A percentile compares a stretch with the other conserved stretches of the same genome.
phyloP scores from a whole-genome alignment of 169 alveolate species.

The Eimeria praecox region DNA sequence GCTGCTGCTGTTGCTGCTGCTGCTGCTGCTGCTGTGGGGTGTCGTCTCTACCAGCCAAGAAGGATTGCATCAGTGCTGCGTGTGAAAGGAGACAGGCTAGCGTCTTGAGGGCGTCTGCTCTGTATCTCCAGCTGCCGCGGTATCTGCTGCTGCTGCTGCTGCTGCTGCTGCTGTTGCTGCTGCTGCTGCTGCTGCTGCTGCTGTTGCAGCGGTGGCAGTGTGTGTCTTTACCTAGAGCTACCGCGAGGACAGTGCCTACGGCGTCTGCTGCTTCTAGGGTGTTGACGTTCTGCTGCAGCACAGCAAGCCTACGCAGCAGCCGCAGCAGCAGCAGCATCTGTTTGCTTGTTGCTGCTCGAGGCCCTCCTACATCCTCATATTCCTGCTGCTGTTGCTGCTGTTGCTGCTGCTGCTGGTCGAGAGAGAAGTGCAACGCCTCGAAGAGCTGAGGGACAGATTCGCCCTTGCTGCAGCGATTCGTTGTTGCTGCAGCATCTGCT shows the following conservation, averaged over 20 bases:
- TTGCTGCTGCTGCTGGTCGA: slow-evolving; percentile 70
- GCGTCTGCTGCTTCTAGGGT: neutral
- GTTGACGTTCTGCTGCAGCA: slow-evolving; percentile 34
- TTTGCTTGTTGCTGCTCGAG: neutral
- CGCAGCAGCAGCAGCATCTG: slow-evolving; percentile 65
- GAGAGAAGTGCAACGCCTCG: neutral
- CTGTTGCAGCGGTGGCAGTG: slow-evolving; percentile 20
- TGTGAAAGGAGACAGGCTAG: slow-evolving; percentile 27
- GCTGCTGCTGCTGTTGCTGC: slow-evolving; percentile 43
- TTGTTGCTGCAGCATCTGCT: slow-evolving; percentile 21
- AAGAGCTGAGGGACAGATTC: neutral
- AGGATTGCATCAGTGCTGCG: neutral
- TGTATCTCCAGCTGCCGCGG: neutral
- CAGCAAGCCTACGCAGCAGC: slow-evolving; percentile 32
- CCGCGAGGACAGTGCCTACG: slow-evolving; percentile 6
- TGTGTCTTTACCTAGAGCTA: neutral
- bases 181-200: slow-evolving; percentile 60
- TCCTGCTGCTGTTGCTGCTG: slow-evolving; percentile 33
- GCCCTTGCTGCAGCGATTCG: neutral
- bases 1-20: slow-evolving; percentile 2
- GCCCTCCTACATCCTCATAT: neutral
- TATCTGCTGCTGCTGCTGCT: slow-evolving; percentile 40
- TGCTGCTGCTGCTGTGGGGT: slow-evolving; percentile 2
- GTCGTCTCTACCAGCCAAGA: neutral
- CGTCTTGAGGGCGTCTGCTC: slow-evolving; percentile 29